Percentiles rank a stretch among this genome's conserved stretches.
These are phyloP conservation scores for Dendrocalamus latiflorus DNA, from an alignment of 202 grass and related monocot species.

Conservation along the genomic window DNA sequence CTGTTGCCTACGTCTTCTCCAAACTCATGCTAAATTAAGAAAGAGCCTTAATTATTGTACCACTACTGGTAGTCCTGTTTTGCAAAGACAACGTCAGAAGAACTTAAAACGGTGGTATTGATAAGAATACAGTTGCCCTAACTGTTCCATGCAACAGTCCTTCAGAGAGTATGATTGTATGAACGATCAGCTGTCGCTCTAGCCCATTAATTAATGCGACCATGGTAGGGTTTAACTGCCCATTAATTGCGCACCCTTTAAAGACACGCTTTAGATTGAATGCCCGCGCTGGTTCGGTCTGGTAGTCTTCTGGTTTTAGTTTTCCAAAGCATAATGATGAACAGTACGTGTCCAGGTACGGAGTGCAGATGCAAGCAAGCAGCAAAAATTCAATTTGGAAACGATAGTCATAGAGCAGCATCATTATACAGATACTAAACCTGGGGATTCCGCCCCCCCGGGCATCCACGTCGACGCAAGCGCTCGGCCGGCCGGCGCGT, in stretches of 20 bases:
- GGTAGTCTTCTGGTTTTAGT: slow-evolving; percentile 19
- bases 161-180: background rate
- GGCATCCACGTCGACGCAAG: too few relatives aligned
- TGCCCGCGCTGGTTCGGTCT: background rate
- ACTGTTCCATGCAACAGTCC: background rate
- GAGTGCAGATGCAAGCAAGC: background rate
- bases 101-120: background rate
- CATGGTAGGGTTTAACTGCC: background rate
- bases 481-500: too few relatives aligned
- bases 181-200: background rate
- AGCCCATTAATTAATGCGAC: background rate
- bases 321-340: slow-evolving; percentile 16
- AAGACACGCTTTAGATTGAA: slow-evolving; percentile 20
- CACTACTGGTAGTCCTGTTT: background rate
- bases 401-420: background rate
- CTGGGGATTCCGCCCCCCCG: too few relatives aligned
- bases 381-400: slow-evolving; percentile 5
- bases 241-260: slow-evolving; percentile 26
- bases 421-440: too few relatives aligned
- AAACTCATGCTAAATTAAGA: background rate
- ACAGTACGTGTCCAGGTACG: background rate
- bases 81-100: background rate
- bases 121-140: background rate
- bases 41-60: background rate
- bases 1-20: too few relatives aligned